phyloP scores from a whole-genome alignment of 1,284 basidiomycete species.

The Leccinum cinnamomeum region DNA sequence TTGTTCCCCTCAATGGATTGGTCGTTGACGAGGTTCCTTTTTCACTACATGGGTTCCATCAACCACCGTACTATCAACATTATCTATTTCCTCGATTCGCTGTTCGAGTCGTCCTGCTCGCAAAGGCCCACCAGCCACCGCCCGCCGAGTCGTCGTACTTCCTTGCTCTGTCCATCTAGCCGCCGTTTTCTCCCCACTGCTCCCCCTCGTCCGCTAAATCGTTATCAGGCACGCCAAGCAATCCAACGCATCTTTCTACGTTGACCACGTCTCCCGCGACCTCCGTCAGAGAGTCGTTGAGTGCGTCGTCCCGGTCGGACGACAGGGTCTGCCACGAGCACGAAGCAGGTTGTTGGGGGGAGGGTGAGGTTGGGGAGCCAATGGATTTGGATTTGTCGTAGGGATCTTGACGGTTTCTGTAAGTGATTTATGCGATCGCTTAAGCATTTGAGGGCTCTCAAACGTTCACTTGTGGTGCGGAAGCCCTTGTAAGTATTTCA shows the following conservation, averaged over 20 bases:
- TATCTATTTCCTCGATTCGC: slow-evolving; percentile 86
- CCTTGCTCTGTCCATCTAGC: neutral
- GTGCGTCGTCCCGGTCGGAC: slow-evolving; percentile 77
- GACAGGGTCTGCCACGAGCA: slow-evolving; percentile 41
- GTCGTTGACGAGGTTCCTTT: neutral
- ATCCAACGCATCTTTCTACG: slow-evolving; percentile 52
- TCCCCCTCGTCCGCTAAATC: neutral
- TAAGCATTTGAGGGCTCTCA: too few species aligned
- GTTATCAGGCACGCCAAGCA: slow-evolving; percentile 17
- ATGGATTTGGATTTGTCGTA: neutral
- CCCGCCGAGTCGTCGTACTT: slow-evolving; percentile 21
- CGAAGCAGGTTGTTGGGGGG: neutral
- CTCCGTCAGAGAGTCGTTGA: slow-evolving; percentile 69
- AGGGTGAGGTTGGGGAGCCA: neutral
- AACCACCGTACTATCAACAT: slow-evolving; percentile 88
- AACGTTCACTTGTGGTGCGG: too few species aligned
- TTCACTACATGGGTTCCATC: slow-evolving; percentile 66
- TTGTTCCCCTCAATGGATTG: neutral
- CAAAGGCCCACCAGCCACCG: slow-evolving; percentile 48
- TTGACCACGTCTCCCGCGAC: slow-evolving; percentile 74
- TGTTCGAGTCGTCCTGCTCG: slow-evolving; percentile 77
- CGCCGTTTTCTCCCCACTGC: neutral
- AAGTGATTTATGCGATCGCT: too few species aligned
- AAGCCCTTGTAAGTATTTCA: too few species aligned
- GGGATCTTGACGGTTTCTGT: neutral